phyloP scores from a whole-genome alignment of 805 yeast species.

The Ogataea nonfermentans region DNA sequence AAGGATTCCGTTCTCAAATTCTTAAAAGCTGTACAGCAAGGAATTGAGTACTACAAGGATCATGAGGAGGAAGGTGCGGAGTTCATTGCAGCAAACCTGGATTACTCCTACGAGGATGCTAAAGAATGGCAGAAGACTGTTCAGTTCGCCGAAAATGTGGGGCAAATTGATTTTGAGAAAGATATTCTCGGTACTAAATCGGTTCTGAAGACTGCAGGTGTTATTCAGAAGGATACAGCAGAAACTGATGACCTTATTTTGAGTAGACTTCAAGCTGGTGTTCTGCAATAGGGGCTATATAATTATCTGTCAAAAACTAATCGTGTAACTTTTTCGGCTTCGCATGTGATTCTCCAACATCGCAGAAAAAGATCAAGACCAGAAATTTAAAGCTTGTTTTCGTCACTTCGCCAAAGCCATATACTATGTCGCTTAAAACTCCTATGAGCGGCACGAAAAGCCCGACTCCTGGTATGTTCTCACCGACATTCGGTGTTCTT shows the following conservation, averaged over 20 bases:
- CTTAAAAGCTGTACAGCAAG: slow-evolving; percentile 56
- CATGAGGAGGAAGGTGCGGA: slow-evolving; percentile 64
- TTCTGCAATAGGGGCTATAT: slow-evolving; percentile 6
- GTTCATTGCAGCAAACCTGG: slow-evolving; percentile 65
- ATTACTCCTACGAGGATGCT: slow-evolving; percentile 77
- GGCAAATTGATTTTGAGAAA: slow-evolving; percentile 46
- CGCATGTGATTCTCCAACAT: slow-evolving; percentile 19
- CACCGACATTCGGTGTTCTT: not conserved
- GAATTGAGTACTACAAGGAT: slow-evolving; percentile 60
- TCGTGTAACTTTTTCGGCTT: slow-evolving; percentile 1
- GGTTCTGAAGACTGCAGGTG: slow-evolving; percentile 65
- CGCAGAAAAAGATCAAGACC: slow-evolving; percentile 2
- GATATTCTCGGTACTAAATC: slow-evolving; percentile 55
- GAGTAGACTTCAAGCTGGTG: slow-evolving; percentile 17
- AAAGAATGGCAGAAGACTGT: slow-evolving; percentile 81
- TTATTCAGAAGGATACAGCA: slow-evolving; percentile 28
- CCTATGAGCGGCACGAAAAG: slow-evolving; percentile 10
- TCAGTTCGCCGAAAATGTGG: slow-evolving; percentile 49
- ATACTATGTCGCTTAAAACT: slow-evolving; percentile 11
- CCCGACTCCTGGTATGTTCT: slow-evolving; percentile 8
- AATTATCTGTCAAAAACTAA: not conserved
- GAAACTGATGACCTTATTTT: slow-evolving; percentile 20
- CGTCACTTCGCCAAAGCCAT: not conserved
- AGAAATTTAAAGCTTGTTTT: not conserved
- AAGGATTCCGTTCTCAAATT: slow-evolving; percentile 38